Percentiles rank a stretch among this genome's conserved stretches.
Conservation (phyloP, 2,329 filamentous ascomycete genomes). For the Mycosphaerella sp. region DNA sequence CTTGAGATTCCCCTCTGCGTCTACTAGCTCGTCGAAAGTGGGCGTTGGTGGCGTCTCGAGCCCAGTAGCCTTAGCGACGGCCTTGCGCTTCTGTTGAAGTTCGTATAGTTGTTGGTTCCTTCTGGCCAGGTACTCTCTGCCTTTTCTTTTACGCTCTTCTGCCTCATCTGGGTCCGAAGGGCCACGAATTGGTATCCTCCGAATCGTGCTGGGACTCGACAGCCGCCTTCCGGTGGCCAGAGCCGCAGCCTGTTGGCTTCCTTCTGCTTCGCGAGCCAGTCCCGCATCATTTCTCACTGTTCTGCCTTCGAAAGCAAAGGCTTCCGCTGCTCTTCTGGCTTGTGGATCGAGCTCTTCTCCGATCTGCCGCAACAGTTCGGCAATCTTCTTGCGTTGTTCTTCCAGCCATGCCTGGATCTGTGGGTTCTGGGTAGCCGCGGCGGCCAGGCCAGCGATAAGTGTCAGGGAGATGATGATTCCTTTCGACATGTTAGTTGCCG, state of each 20-base stretch:
- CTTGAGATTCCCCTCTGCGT: conserved; percentile 30
- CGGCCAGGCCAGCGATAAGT: conserved; percentile 55
- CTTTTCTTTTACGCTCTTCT: conserved; percentile 33
- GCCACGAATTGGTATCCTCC: conserved; percentile 29
- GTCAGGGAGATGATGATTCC: conserved; percentile 58
- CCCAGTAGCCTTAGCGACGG: conserved; percentile 13
- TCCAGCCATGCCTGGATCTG: conserved; percentile 59
- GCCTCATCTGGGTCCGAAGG: conserved; percentile 30
- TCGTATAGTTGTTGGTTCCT: conserved; percentile 34
- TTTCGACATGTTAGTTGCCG: conserved; percentile 30
- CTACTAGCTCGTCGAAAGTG: conserved; percentile 33
- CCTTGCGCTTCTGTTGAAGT: conserved; percentile 28
- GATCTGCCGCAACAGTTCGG: conserved; percentile 52
- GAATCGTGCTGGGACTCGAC: conserved; percentile 21
- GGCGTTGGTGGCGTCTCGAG: conserved; percentile 22
- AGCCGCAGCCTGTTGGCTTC: conserved; percentile 31
- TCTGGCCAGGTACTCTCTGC: conserved; percentile 33
- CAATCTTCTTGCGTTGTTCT: conserved; percentile 56
- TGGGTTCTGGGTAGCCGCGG: conserved; percentile 59
- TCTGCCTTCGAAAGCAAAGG: conserved; percentile 35
- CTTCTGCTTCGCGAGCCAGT: conserved; percentile 29
- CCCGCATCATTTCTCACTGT: conserved; percentile 30
- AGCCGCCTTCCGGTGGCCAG: conserved; percentile 33
- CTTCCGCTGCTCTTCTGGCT: conserved; percentile 34
- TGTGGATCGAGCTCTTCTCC: conserved; percentile 54